These are phyloP conservation scores for Fagopyrum tataricum DNA, from an alignment of 148 eudicot species.

Conservation along the genomic window DNA sequence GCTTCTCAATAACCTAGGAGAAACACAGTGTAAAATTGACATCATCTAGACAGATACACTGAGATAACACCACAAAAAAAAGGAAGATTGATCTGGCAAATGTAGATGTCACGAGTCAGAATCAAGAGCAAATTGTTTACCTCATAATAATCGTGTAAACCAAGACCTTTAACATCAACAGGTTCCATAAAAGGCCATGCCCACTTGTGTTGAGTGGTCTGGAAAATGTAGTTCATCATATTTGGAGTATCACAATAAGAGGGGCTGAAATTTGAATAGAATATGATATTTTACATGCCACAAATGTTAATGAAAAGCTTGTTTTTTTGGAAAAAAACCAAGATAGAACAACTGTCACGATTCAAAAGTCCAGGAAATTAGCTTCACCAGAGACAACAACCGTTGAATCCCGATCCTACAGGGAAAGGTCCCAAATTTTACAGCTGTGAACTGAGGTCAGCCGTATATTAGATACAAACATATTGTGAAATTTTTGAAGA, in stretches of 20 bases:
- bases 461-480: not conserved
- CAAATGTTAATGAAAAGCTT: not conserved
- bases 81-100: not conserved
- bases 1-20: constrained; percentile 70
- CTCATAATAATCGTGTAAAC: constrained; percentile 75
- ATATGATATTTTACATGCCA: not conserved
- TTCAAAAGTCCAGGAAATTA: not conserved
- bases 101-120: not conserved
- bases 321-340: not conserved
- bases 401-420: not conserved
- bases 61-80: not conserved
- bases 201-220: constrained; percentile 81
- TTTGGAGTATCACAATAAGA: not conserved
- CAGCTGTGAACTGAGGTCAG: not conserved
- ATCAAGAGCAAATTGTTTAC: constrained; percentile 24
- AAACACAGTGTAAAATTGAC: constrained; percentile 13
- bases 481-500: not conserved
- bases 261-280: not conserved
- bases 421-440: not conserved
- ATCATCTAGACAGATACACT: not conserved
- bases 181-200: constrained; percentile 95
- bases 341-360: not conserved
- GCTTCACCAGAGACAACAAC: not conserved
- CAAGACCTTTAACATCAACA: constrained; percentile 79
- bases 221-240: constrained; percentile 10